Conservation (phyloP, 495 filamentous ascomycete genomes). For the Haplographium delicatum region DNA sequence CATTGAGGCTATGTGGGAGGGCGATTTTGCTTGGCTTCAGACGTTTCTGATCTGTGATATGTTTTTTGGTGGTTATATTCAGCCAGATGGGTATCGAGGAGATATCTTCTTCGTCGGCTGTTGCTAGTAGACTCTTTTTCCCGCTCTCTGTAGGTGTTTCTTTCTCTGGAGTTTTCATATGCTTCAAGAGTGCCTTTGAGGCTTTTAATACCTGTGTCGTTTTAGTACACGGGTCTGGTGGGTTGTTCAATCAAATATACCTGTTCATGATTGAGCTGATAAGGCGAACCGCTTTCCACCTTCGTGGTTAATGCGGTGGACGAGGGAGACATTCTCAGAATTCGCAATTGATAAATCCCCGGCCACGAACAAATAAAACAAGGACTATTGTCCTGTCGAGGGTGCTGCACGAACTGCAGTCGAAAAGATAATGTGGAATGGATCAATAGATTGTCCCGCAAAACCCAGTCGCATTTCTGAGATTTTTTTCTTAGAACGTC, state of each 20-base stretch:
- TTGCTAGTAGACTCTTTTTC: constrained; percentile 65
- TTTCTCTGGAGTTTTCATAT: constrained; percentile 65
- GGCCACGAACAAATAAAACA: not conserved
- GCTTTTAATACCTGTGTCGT: constrained; percentile 58
- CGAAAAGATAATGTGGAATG: too few relatives aligned
- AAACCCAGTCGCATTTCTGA: constrained; percentile 9
- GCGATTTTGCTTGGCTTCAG: constrained; percentile 65
- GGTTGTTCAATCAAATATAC: constrained; percentile 25
- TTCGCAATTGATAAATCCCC: not conserved
- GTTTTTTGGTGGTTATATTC: constrained; percentile 83
- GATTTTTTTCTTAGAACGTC: constrained; percentile 7
- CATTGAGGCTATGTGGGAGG: constrained; percentile 67
- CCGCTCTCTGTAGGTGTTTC: constrained; percentile 51
- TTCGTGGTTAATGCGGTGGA: constrained; percentile 47
- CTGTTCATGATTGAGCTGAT: constrained; percentile 38
- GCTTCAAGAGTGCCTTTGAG: constrained; percentile 70
- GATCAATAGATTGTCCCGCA: constrained; percentile 7
- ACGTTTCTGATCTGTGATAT: constrained; percentile 66
- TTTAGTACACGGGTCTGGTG: too few relatives aligned
- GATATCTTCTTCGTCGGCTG: constrained; percentile 43
- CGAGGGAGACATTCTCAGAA: constrained; percentile 25
- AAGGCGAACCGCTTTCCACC: constrained; percentile 31
- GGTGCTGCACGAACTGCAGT: not conserved
- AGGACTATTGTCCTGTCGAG: not conserved
- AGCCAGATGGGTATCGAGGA: constrained; percentile 62